phyloP scores from a whole-genome alignment of 139 green algal species.

The Chlorella sp. region DNA sequence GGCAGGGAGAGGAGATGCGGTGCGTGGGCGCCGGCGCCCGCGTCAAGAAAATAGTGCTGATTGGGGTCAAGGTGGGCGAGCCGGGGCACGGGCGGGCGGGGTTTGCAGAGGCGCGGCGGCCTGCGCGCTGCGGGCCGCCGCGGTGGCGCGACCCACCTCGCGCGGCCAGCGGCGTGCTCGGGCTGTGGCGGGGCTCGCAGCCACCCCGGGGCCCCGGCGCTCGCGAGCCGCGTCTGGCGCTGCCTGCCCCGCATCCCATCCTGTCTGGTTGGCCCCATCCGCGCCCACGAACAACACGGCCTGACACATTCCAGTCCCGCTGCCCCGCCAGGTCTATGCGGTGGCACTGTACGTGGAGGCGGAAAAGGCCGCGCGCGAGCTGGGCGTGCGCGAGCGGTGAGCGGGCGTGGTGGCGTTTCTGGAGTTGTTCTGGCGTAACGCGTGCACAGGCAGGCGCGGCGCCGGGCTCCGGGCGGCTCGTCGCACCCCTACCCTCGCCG shows the following conservation, averaged over 20 bases:
- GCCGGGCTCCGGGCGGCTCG: neutral
- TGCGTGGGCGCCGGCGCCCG: constrained; percentile 71
- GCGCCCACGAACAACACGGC: neutral
- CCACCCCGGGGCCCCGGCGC: too few species aligned
- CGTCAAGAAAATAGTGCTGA: constrained; percentile 75
- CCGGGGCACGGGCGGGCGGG: too few species aligned
- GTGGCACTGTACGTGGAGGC: constrained; percentile 78
- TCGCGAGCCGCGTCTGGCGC: neutral
- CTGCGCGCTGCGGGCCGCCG: neutral
- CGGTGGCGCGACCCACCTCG: neutral
- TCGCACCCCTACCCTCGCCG: neutral
- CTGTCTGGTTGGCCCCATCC: neutral
- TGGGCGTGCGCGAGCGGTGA: constrained; percentile 66
- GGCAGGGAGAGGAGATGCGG: constrained; percentile 56
- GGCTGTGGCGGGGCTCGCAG: too few species aligned
- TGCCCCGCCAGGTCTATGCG: constrained; percentile 69
- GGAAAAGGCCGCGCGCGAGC: constrained; percentile 68
- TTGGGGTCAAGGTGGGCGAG: constrained; percentile 67
- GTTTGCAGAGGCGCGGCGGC: neutral
- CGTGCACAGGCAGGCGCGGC: constrained; percentile 2
- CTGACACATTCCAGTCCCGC: neutral
- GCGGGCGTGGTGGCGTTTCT: neutral
- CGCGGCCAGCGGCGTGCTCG: too few species aligned
- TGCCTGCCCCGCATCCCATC: neutral
- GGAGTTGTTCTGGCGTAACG: neutral